phyloP scores from a whole-genome alignment of 805 yeast genomes.

The Starmerella asiatica region DNA sequence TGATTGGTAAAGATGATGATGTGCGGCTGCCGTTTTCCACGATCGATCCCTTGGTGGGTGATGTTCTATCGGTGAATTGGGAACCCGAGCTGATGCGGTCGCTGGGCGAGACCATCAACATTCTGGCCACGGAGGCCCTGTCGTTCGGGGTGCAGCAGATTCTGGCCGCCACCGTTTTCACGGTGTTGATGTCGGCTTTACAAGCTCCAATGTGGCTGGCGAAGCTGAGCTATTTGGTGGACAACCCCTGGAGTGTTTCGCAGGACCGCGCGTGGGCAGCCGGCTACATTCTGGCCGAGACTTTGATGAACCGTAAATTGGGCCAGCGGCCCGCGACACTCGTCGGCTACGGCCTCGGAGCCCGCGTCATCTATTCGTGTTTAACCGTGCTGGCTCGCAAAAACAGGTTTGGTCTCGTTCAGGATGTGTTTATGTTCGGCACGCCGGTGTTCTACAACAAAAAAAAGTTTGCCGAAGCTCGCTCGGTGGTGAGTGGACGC shows the following conservation, averaged over 20 bases:
- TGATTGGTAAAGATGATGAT: constrained; percentile 90
- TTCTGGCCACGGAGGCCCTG: constrained; percentile 84
- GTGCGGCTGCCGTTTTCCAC: constrained; percentile 92
- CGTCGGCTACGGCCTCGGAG: constrained; percentile 88
- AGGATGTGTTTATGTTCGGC: constrained; percentile 78
- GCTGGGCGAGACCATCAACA: constrained; percentile 90
- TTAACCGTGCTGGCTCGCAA: constrained; percentile 68
- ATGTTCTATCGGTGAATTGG: constrained; percentile 81
- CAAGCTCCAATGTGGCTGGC: constrained; percentile 87
- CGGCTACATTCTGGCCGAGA: constrained; percentile 81
- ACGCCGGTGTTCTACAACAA: constrained; percentile 68
- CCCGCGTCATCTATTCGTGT: constrained; percentile 84
- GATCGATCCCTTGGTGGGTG: constrained; percentile 97
- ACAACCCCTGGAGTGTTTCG: constrained; percentile 97
- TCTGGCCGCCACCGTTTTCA: constrained; percentile 76
- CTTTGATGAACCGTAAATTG: constrained; percentile 68
- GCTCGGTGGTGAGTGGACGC: constrained; percentile 78
- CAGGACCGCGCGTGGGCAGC: constrained; percentile 96
- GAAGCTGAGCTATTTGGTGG: constrained; percentile 75
- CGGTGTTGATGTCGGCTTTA: constrained; percentile 82
- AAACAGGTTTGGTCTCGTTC: constrained; percentile 79
- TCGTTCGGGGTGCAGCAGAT: constrained; percentile 91
- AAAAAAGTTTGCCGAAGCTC: constrained; percentile 64
- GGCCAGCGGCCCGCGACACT: constrained; percentile 88
- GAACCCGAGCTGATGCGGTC: constrained; percentile 95